Conservation (phyloP, 2,329 filamentous ascomycete genomes). For the Cercospora zeae-maydis region DNA sequence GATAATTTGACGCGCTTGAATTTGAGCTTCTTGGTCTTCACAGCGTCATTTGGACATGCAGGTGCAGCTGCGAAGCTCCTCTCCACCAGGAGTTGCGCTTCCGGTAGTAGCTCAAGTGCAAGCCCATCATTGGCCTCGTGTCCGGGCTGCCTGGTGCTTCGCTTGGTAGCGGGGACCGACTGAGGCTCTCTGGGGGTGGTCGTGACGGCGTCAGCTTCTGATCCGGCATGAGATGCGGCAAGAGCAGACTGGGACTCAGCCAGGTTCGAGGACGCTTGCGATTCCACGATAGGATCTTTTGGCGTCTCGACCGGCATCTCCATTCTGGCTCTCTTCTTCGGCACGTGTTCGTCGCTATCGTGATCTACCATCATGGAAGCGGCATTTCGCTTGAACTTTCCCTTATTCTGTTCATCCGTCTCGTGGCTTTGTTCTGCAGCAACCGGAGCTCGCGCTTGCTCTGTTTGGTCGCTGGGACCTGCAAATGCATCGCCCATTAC, state of each 20-base stretch:
- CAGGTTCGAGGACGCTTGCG: background rate
- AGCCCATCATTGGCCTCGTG: background rate
- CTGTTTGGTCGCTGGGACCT: background rate
- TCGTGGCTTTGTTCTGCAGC: background rate
- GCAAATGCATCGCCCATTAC: background rate
- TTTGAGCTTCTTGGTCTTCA: background rate
- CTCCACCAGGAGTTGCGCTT: constrained; percentile 5
- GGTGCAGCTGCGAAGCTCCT: constrained; percentile 1
- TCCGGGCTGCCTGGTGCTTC: background rate
- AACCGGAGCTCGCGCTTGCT: background rate
- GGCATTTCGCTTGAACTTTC: background rate
- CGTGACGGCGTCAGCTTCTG: background rate
- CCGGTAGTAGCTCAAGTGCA: background rate
- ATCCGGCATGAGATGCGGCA: background rate
- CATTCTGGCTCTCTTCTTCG: background rate
- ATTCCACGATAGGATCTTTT: background rate
- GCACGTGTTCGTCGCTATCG: background rate
- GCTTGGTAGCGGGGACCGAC: background rate
- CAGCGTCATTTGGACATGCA: background rate
- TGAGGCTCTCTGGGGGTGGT: background rate
- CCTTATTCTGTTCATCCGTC: background rate
- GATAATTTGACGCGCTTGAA: constrained; percentile 1
- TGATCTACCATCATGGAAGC: background rate
- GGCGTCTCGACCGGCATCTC: background rate
- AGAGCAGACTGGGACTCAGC: background rate